A percentile compares a stretch with the other conserved stretches of the same genome.
Conservation (phyloP, 129 eudicot species). For the Mikania micrantha region DNA sequence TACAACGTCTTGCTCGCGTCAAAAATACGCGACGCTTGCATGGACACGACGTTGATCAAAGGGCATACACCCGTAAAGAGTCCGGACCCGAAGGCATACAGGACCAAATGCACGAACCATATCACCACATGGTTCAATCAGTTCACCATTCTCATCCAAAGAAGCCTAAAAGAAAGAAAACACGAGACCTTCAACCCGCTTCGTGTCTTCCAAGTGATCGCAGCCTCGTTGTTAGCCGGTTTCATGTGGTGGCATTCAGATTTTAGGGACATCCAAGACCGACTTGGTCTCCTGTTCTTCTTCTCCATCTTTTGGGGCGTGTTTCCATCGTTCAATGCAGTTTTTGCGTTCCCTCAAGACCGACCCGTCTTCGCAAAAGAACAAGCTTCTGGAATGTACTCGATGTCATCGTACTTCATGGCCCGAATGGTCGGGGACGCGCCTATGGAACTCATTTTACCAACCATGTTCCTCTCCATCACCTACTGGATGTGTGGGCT, state of each 20-base stretch:
- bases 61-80: background rate
- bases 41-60: slow-evolving; percentile 17
- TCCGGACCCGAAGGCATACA: slow-evolving; percentile 10
- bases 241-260: slow-evolving; percentile 97
- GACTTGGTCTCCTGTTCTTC: slow-evolving; percentile 86
- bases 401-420: slow-evolving; percentile 80
- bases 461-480: slow-evolving; percentile 57
- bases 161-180: slow-evolving; percentile 77
- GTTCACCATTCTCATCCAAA: slow-evolving; percentile 53
- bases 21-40: slow-evolving; percentile 49
- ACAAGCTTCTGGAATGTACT: slow-evolving; percentile 89
- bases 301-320: slow-evolving; percentile 94
- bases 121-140: slow-evolving; percentile 60
- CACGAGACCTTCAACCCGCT: slow-evolving; percentile 84
- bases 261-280: slow-evolving; percentile 62
- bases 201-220: slow-evolving; percentile 70
- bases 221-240: slow-evolving; percentile 73
- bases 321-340: slow-evolving; percentile 76
- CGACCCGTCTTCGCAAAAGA: slow-evolving; percentile 72
- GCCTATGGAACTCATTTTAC: slow-evolving; percentile 89
- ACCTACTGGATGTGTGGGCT: slow-evolving; percentile 93
- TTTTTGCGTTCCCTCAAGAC: slow-evolving; percentile 92
- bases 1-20: slow-evolving; percentile 64
- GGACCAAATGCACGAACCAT: slow-evolving; percentile 6
- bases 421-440: slow-evolving; percentile 73